These are phyloP conservation scores for Rhodotorula toruloides DNA, from an alignment of 768 basidiomycete genomes.

Conservation along the genomic window DNA sequence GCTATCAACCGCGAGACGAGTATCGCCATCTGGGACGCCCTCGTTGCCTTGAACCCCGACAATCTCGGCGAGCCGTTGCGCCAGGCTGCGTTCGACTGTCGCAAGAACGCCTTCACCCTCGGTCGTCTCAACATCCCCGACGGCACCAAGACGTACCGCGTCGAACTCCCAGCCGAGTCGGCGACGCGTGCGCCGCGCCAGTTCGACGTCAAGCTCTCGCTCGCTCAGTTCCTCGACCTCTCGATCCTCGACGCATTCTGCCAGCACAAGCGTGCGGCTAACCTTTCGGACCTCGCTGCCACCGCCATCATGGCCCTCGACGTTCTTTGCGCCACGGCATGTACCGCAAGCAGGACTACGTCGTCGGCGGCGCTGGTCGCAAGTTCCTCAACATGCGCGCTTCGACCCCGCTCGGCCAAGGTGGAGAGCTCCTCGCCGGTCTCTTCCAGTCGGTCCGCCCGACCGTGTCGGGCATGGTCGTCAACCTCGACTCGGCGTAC, in stretches of 20 bases:
- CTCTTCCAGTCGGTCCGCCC: constrained; percentile 36
- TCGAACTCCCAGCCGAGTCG: constrained; percentile 24
- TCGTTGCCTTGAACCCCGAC: constrained; percentile 16
- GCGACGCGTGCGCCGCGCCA: neutral
- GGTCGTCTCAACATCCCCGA: neutral
- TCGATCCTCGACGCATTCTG: constrained; percentile 14
- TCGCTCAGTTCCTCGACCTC: constrained; percentile 31
- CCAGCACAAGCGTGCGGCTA: neutral
- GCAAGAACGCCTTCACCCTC: constrained; percentile 24
- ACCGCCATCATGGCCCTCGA: constrained; percentile 30
- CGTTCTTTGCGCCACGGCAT: constrained; percentile 27
- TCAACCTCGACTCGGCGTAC: constrained; percentile 35
- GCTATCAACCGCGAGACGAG: constrained; percentile 9
- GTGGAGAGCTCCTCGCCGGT: constrained; percentile 24
- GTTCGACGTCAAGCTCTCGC: constrained; percentile 31
- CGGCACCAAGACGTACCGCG: constrained; percentile 14
- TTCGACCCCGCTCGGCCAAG: constrained; percentile 18
- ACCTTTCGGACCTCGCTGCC: constrained; percentile 14
- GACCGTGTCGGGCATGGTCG: constrained; percentile 19
- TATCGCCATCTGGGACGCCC: constrained; percentile 26
- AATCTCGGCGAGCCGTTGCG: neutral
- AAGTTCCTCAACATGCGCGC: constrained; percentile 21
- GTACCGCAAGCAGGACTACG: constrained; percentile 5
- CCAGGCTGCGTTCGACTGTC: constrained; percentile 20
- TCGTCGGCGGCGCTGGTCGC: constrained; percentile 22